Evolutionary conservation across 2,329 filamentous ascomycete species (phyloP).

Genomic region (Colletotrichum navitas): DNA sequence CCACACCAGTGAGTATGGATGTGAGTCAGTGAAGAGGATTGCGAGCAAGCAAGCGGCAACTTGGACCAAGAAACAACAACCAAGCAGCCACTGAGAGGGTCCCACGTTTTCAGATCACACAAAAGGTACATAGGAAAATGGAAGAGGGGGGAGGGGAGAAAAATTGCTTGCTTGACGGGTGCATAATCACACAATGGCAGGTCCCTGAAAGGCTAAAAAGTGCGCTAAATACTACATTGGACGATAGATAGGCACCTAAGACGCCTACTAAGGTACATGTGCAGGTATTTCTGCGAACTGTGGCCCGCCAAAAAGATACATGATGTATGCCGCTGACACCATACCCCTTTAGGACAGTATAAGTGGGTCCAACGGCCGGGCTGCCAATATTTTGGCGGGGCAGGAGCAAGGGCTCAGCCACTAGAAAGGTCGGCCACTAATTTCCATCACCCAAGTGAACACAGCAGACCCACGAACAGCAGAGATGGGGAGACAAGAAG

Average conservation of each 20-base stretch:
- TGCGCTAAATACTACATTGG: slow-evolving; percentile 11
- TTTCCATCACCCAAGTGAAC: slow-evolving; percentile 43
- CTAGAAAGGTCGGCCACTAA: slow-evolving; percentile 26
- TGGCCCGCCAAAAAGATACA: background rate
- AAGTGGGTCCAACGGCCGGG: slow-evolving; percentile 11
- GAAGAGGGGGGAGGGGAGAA: background rate
- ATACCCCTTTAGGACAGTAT: background rate
- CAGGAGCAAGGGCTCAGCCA: slow-evolving; percentile 28
- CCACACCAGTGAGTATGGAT: too few species aligned
- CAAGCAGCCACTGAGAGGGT: slow-evolving; percentile 31
- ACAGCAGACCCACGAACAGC: slow-evolving; percentile 25
- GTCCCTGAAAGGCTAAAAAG: slow-evolving; percentile 21
- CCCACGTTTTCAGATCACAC: slow-evolving; percentile 25
- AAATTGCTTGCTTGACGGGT: background rate
- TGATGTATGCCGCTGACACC: background rate
- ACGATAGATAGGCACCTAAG: background rate
- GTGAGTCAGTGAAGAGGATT: background rate
- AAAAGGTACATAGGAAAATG: background rate
- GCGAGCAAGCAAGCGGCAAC: background rate
- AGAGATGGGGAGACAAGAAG: background rate
- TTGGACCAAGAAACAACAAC: background rate
- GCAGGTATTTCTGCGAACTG: background rate
- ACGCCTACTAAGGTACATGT: too few species aligned
- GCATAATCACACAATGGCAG: slow-evolving; percentile 3
- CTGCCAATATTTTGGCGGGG: slow-evolving; percentile 15